Evolutionary conservation across 805 yeast genomes (phyloP).

Genomic region (Metschnikowia vanudenii): DNA sequence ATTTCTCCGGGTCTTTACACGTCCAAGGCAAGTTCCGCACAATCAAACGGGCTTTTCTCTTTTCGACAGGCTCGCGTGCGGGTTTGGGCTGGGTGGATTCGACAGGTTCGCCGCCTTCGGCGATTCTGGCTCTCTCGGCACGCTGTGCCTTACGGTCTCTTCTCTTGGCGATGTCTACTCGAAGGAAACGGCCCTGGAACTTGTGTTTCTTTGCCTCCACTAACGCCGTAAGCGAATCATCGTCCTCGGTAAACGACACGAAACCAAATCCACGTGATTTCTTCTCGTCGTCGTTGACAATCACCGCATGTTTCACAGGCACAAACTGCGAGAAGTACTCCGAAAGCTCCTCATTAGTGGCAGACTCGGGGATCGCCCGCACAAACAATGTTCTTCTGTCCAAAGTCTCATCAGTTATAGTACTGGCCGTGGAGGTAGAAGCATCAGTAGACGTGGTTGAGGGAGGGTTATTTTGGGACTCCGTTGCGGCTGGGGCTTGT

Average conservation of each 20-base stretch:
- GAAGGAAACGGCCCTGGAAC: conserved; percentile 62
- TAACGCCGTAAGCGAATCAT: conserved; percentile 78
- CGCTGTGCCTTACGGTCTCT: conserved; percentile 64
- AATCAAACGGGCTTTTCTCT: conserved; percentile 82
- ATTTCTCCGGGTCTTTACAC: conserved; percentile 69
- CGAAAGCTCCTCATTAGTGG: conserved; percentile 76
- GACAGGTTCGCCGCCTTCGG: conserved; percentile 12
- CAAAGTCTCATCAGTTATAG: conserved; percentile 29
- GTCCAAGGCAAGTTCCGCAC: conserved; percentile 97
- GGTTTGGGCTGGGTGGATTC: conserved; percentile 16
- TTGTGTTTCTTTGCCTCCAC: conserved; percentile 62
- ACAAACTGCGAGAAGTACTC: conserved; percentile 88
- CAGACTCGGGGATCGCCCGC: conserved; percentile 76
- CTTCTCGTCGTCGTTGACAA: conserved; percentile 75
- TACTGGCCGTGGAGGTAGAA: neutral
- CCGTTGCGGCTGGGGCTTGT: neutral
- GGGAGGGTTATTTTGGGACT: neutral
- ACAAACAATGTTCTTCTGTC: conserved; percentile 76
- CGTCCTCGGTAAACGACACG: conserved; percentile 82
- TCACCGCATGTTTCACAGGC: conserved; percentile 92
- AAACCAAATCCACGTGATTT: conserved; percentile 94
- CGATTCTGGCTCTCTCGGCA: conserved; percentile 8
- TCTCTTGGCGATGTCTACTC: conserved; percentile 87
- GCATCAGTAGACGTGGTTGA: neutral
- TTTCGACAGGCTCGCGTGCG: conserved; percentile 47